Base-by-base conservation (phyloP, 345 rosid species). In the Toxicodendron radicans region DNA sequence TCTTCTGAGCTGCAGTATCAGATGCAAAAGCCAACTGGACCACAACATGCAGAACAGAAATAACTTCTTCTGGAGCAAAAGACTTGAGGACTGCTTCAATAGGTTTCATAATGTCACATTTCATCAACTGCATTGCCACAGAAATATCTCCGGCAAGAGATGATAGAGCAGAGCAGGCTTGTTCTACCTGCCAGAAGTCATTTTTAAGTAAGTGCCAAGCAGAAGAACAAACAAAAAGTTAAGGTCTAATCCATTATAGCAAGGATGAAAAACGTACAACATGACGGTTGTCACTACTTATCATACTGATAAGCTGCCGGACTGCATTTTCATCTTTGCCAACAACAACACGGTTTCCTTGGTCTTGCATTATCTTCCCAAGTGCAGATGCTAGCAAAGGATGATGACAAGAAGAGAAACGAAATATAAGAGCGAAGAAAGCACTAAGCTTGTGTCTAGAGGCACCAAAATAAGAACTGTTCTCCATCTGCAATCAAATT, bases 241-340 rank as follows among this genome's bases (percentile, higher is more conserved):
- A 18, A 16, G 16, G 10, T 49, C 51, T 68, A 20, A 72, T 60
- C 60, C 63, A 35, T 53, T 56, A 73, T 41, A 41, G 74, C 54
- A 73, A 79, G 72, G 54, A 74, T 74, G 70, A 66, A 58, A 62
- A 79, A 75, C 85, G 64, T 90, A 95, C 98, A 97, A 92, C 98
- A 43, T 93, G 97, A 45, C 82, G 90, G 48, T 93, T 81, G 78
- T 95, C 99, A 78, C 98, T 93, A 78, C 95, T 93, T 79, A 95
- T 95, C 99, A 93, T 95, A 72, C 99, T 95, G 84, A 95, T 93
- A 69, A 95, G 97, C 86, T 95, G 99, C 71, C 97, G 87, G 75
- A 95, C 90, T 53, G 99, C 99, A 87, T 93, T 95, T 86, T 93
- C 97, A 91, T 95, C 99, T 89, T 93, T 95, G 78, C 95, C 95